Evolutionary conservation across 495 filamentous ascomycete species (phyloP).

Genomic region (Aspergillus avenaceus): DNA sequence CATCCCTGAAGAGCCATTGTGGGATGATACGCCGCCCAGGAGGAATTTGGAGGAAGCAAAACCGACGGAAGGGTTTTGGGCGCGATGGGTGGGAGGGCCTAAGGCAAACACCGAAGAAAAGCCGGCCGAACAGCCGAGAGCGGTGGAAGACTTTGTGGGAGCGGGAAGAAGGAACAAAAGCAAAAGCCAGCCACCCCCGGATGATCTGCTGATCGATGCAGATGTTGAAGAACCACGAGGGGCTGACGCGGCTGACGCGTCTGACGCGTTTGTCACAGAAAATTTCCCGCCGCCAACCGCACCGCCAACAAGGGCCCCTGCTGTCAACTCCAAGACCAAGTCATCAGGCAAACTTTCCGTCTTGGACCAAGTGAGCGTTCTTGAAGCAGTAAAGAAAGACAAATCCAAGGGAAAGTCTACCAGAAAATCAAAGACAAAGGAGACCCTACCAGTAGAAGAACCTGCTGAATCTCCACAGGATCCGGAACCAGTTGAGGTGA

Average conservation of each 20-base stretch:
- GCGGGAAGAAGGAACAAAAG: no score
- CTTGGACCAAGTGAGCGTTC: constrained; percentile 43
- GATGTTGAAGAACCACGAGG: constrained; percentile 27
- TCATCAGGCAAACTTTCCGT: constrained; percentile 38
- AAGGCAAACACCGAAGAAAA: constrained; percentile 36
- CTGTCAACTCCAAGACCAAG: constrained; percentile 38
- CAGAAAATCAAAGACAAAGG: constrained; percentile 25
- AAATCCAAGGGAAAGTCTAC: constrained; percentile 31
- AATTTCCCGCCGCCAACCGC: constrained; percentile 33
- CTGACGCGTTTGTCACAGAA: constrained; percentile 29
- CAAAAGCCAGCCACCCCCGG: constrained; percentile 21
- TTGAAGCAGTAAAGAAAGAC: constrained; percentile 43
- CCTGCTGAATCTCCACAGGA: constrained; percentile 15
- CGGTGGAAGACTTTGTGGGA: no score
- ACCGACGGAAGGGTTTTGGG: constrained; percentile 45
- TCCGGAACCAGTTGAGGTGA: constrained; percentile 19
- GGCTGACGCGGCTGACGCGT: constrained; percentile 23
- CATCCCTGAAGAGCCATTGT: constrained; percentile 28
- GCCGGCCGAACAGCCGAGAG: constrained; percentile 27
- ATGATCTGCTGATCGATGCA: constrained; percentile 30
- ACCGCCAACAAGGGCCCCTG: constrained; percentile 25
- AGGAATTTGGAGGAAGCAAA: constrained; percentile 35
- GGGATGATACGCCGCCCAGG: constrained; percentile 39
- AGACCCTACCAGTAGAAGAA: constrained; percentile 14
- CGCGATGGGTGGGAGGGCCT: constrained; percentile 31